Conservation (phyloP, 2,329 filamentous ascomycete species). For the Fusarium longipes region DNA sequence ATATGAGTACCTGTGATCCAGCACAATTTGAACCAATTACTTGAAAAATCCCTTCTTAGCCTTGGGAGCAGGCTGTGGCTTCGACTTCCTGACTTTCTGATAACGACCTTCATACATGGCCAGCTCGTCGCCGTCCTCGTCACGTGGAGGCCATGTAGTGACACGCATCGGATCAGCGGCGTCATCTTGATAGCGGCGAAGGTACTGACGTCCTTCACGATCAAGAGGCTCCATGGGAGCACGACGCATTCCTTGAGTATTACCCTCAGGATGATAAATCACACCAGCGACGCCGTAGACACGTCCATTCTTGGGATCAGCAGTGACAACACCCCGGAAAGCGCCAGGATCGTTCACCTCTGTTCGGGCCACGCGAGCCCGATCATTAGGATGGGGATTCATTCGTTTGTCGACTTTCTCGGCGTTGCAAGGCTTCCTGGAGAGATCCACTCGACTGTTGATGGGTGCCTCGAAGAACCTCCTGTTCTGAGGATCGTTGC, state of each 20-base stretch:
- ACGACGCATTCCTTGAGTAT: accelerated
- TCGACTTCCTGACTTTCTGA: neutral
- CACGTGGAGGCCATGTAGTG: slow-evolving; percentile 17
- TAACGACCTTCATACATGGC: neutral
- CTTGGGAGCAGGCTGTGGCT: neutral
- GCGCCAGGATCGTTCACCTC: slow-evolving; percentile 6
- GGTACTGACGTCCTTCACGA: slow-evolving; percentile 4
- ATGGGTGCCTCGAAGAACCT: neutral
- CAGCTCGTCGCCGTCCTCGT: slow-evolving; percentile 11
- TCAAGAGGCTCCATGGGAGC: neutral
- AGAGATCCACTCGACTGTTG: neutral
- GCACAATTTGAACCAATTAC: no score
- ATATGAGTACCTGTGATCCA: no score
- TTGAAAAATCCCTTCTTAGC: neutral
- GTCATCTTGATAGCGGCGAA: slow-evolving; percentile 11
- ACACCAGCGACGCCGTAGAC: neutral
- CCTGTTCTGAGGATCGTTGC: neutral
- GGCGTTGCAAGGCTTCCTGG: neutral
- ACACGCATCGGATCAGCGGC: neutral
- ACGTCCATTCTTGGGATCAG: accelerated
- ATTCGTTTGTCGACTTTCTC: accelerated
- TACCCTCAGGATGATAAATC: neutral
- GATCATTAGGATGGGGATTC: neutral
- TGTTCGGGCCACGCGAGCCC: neutral
- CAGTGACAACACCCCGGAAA: neutral